These are phyloP conservation scores for Wickerhamiella sorbophila DNA, from an alignment of 805 yeast genomes.

Conservation along the genomic window DNA sequence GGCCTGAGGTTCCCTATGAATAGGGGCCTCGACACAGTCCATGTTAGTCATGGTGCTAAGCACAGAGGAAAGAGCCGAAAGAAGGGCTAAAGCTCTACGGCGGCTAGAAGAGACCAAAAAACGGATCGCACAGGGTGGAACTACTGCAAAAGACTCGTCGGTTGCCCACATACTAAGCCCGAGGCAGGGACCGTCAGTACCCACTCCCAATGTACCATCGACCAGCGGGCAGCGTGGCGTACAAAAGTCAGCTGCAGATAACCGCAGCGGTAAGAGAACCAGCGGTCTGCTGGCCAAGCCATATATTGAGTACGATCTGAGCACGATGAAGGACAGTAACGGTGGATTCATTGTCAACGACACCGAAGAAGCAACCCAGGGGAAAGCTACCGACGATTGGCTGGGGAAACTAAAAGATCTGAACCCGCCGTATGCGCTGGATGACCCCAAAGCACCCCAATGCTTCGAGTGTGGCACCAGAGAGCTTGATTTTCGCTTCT, in stretches of 20 bases:
- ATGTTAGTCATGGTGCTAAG: constrained; percentile 2
- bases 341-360: constrained; percentile 64
- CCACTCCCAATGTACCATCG: too few relatives aligned
- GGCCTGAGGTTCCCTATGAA: constrained; percentile 14
- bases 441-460: constrained; percentile 57
- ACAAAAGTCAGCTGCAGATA: constrained; percentile 4
- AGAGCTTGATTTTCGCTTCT: constrained; percentile 64
- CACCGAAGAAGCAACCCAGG: constrained; percentile 20
- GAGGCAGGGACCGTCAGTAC: neutral
- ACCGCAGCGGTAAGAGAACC: constrained; percentile 6
- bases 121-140: constrained; percentile 4
- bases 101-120: constrained; percentile 15
- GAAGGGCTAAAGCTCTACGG: constrained; percentile 15
- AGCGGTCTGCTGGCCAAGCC: constrained; percentile 16
- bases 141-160: neutral
- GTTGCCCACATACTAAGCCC: neutral
- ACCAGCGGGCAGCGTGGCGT: constrained; percentile 2
- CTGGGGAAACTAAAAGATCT: constrained; percentile 24
- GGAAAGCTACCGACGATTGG: constrained; percentile 11
- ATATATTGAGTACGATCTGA: constrained; percentile 45
- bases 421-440: constrained; percentile 27
- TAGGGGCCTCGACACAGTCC: neutral
- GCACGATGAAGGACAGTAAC: constrained; percentile 74
- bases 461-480: constrained; percentile 73
- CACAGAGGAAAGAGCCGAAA: constrained; percentile 13